These are phyloP conservation scores for Setaria viridis DNA, from an alignment of 202 grass and related monocot genomes.

Conservation along the genomic window DNA sequence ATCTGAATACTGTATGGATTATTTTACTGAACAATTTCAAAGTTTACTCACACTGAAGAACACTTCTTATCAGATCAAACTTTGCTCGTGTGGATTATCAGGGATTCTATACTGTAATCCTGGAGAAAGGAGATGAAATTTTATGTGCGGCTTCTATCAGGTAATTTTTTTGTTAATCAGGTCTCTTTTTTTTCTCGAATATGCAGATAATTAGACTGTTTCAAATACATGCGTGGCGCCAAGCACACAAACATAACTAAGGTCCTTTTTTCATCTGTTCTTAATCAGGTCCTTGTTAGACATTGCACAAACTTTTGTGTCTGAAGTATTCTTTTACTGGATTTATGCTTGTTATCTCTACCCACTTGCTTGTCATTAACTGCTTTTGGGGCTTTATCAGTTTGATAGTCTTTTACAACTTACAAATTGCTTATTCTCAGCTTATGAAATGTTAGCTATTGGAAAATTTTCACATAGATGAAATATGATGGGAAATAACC, in stretches of 20 bases:
- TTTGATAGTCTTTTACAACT: neutral
- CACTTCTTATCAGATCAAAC: conserved; percentile 70
- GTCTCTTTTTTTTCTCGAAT: neutral
- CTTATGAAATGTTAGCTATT: conserved; percentile 21
- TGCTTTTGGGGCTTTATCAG: conserved; percentile 4
- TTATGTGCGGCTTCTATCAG: conserved; percentile 86
- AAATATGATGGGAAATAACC: neutral
- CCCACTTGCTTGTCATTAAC: conserved; percentile 3
- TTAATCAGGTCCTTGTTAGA: neutral
- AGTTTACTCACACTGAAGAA: conserved; percentile 18
- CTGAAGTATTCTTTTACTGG: conserved; percentile 21
- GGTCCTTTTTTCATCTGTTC: neutral
- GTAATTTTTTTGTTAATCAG: conserved; percentile 49
- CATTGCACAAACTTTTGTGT: conserved; percentile 7
- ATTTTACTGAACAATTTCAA: conserved; percentile 9
- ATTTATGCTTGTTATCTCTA: conserved; percentile 20
- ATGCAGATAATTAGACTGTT: neutral
- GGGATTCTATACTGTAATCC: conserved; percentile 88
- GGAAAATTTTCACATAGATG: conserved; percentile 8
- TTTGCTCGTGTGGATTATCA: conserved; percentile 90
- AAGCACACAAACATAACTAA: conserved; percentile 26
- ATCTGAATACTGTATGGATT: conserved; percentile 3
- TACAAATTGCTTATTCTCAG: conserved; percentile 20
- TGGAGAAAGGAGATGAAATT: conserved; percentile 95
- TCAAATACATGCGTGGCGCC: neutral